phyloP scores from a whole-genome alignment of 78 protist genomes.

The Dictyostelium capitatum region DNA sequence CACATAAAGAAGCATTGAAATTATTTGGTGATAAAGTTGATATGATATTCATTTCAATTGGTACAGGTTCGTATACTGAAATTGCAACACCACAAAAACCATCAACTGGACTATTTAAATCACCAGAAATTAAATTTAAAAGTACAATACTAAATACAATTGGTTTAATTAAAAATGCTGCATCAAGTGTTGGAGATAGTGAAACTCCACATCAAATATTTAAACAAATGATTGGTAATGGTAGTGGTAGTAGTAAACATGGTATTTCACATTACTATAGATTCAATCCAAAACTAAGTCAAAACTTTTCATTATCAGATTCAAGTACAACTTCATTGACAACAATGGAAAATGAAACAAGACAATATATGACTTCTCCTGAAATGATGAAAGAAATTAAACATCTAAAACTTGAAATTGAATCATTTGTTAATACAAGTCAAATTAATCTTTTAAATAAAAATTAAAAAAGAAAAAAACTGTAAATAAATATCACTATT shows the following conservation, averaged over 20 bases:
- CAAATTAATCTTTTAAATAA: too few relatives aligned
- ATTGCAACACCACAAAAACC: neutral
- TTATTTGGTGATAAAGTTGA: conserved; percentile 10
- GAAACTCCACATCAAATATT: conserved; percentile 29
- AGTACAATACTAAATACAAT: neutral
- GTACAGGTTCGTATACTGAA: conserved; percentile 12
- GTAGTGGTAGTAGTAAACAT: neutral
- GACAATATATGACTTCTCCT: neutral
- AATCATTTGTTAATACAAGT: neutral
- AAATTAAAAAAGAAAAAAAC: too few relatives aligned
- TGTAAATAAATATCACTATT: too few relatives aligned
- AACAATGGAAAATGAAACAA: conserved; percentile 9
- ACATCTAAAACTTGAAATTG: conserved; percentile 20
- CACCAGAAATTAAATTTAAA: neutral
- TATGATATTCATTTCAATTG: conserved; percentile 25
- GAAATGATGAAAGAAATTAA: conserved; percentile 1
- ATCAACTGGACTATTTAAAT: neutral
- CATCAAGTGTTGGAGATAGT: neutral
- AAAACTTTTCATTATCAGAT: conserved; percentile 23
- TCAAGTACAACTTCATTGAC: neutral
- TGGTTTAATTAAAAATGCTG: neutral
- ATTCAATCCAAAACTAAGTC: neutral
- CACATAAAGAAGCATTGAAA: conserved; percentile 22
- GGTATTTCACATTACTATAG: neutral
- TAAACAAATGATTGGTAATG: neutral